A percentile compares a stretch with the other conserved stretches of the same genome.
These are phyloP conservation scores for Paraleonurus japonicus DNA, from an alignment of 257 asterid genomes.

Conservation along the genomic window DNA sequence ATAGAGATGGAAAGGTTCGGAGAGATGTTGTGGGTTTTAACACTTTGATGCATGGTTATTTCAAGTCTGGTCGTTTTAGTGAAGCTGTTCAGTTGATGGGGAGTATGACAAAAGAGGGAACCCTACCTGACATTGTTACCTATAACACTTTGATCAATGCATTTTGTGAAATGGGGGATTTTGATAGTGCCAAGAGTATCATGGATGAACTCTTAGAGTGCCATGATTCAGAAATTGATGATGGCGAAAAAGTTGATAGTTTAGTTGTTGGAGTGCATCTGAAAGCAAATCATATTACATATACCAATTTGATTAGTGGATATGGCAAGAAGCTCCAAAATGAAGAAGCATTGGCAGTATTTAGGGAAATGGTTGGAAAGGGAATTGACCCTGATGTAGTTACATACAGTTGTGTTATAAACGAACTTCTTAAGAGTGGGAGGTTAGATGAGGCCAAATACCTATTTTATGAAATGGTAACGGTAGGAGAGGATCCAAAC, in stretches of 20 bases:
- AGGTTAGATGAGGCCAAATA: slow-evolving; percentile 57
- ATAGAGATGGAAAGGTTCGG: slow-evolving; percentile 21
- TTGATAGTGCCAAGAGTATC: slow-evolving; percentile 60
- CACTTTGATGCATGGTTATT: slow-evolving; percentile 62
- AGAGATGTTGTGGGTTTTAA: slow-evolving; percentile 68
- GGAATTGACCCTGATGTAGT: slow-evolving; percentile 76
- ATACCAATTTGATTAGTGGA: slow-evolving; percentile 51
- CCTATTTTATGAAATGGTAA: slow-evolving; percentile 57
- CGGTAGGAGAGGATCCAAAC: slow-evolving; percentile 65
- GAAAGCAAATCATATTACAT: slow-evolving; percentile 51
- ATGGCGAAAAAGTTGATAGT: slow-evolving; percentile 20
- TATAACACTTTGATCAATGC: slow-evolving; percentile 73
- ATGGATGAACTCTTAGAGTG: slow-evolving; percentile 52
- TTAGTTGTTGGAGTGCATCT: slow-evolving; percentile 27
- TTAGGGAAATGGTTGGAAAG: slow-evolving; percentile 53
- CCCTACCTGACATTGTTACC: slow-evolving; percentile 61
- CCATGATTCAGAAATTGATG: slow-evolving; percentile 18
- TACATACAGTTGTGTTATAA: slow-evolving; percentile 54
- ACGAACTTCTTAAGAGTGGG: slow-evolving; percentile 62
- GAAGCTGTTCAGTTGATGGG: slow-evolving; percentile 50
- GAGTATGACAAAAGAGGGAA: slow-evolving; percentile 54
- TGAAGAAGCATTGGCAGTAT: slow-evolving; percentile 56
- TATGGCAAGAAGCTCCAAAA: slow-evolving; percentile 37
- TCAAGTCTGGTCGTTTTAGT: slow-evolving; percentile 52
- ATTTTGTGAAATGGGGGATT: slow-evolving; percentile 66